Conservation (phyloP, 371 early-diverging fungal genomes). For the Actinomortierella ambigua region DNA sequence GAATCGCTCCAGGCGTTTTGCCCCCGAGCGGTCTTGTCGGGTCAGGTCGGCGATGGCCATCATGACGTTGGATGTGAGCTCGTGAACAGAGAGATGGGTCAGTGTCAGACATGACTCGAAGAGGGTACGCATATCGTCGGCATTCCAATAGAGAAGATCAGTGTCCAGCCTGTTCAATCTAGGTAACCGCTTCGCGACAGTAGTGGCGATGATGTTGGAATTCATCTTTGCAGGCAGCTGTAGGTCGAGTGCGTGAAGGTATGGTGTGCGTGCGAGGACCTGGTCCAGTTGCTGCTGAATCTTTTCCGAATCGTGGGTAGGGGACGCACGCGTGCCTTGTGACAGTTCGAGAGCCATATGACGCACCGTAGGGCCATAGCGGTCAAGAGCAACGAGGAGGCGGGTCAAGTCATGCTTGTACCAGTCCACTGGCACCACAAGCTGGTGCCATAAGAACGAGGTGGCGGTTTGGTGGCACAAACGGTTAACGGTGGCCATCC, state of each 20-base stretch:
- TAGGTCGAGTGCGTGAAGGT: conserved; percentile 20
- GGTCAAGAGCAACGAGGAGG: conserved; percentile 31
- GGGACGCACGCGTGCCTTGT: conserved; percentile 1
- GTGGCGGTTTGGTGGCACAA: conserved; percentile 13
- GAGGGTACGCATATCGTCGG: conserved; percentile 14
- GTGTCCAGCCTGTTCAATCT: conserved; percentile 21
- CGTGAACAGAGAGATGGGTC: conserved; percentile 16
- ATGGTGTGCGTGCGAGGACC: conserved; percentile 16
- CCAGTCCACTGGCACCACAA: conserved; percentile 32
- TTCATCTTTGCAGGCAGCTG: conserved; percentile 18
- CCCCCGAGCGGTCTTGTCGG: neutral
- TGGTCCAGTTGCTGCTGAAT: conserved; percentile 10
- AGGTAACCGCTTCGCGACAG: conserved; percentile 8
- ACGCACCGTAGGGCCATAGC: conserved; percentile 8
- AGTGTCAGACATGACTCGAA: conserved; percentile 13
- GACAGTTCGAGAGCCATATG: conserved; percentile 18
- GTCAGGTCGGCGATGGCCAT: conserved; percentile 14
- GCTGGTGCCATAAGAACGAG: conserved; percentile 18
- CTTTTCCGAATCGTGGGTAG: neutral
- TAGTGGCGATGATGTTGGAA: conserved; percentile 4
- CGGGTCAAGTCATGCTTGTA: conserved; percentile 17
- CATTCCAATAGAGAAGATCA: conserved; percentile 23
- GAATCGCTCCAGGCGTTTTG: conserved; percentile 11
- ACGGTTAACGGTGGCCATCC: conserved; percentile 19
- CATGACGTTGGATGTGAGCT: conserved; percentile 20